phyloP scores from a whole-genome alignment of 1,139 yeast genomes.

The Geotrichum siamense region DNA sequence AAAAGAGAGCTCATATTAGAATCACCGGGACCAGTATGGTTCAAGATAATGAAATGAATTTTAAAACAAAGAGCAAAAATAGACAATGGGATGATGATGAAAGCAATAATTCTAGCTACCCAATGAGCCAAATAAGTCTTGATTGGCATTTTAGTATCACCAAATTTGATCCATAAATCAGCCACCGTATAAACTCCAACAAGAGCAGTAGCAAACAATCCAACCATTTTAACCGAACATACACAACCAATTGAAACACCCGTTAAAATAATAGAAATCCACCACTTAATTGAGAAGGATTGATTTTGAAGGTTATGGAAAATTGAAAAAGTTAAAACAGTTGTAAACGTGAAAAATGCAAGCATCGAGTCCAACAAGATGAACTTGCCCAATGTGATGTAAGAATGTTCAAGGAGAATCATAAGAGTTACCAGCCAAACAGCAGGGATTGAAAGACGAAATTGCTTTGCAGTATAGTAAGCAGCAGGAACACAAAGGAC shows the following conservation, averaged over 20 bases:
- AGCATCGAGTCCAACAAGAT: slow-evolving; percentile 95
- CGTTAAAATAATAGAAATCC: slow-evolving; percentile 77
- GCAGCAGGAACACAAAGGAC: slow-evolving; percentile 90
- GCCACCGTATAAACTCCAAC: slow-evolving; percentile 79
- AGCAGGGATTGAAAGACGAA: slow-evolving; percentile 72
- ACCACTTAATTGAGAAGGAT: slow-evolving; percentile 78
- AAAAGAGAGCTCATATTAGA: slow-evolving; percentile 94
- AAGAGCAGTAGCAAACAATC: slow-evolving; percentile 72
- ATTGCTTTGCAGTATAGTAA: slow-evolving; percentile 80
- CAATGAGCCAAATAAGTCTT: slow-evolving; percentile 55
- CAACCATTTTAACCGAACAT: slow-evolving; percentile 86
- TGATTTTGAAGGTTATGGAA: slow-evolving; percentile 65
- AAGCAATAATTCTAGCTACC: slow-evolving; percentile 55
- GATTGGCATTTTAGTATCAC: slow-evolving; percentile 42
- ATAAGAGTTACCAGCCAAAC: slow-evolving; percentile 84
- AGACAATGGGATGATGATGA: slow-evolving; percentile 67
- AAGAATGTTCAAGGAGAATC: slow-evolving; percentile 81
- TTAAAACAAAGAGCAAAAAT: slow-evolving; percentile 69
- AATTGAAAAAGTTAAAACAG: slow-evolving; percentile 67
- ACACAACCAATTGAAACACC: slow-evolving; percentile 90
- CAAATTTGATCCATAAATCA: slow-evolving; percentile 61
- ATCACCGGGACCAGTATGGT: slow-evolving; percentile 89
- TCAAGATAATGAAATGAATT: slow-evolving; percentile 67
- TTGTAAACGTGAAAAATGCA: slow-evolving; percentile 80
- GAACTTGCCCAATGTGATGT: slow-evolving; percentile 84